Conservation (phyloP, 805 yeast genomes). For the Zygoascus bituminiphila region DNA sequence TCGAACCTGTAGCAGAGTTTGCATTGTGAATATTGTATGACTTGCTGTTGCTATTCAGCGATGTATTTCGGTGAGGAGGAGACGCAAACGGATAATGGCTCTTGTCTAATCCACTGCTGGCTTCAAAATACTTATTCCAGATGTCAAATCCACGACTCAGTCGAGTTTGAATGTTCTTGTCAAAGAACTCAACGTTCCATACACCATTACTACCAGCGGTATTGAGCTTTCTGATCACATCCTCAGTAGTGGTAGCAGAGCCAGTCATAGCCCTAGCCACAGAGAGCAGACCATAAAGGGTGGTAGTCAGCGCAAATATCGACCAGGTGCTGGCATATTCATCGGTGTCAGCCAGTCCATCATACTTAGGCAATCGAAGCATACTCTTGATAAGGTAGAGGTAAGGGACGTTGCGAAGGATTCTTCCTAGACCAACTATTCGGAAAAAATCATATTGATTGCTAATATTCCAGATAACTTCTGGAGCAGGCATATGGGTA, state of each 20-base stretch:
- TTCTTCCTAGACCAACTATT: conserved; percentile 19
- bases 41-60: neutral
- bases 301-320: conserved; percentile 17
- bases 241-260: conserved; percentile 5
- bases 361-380: conserved; percentile 25
- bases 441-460: conserved; percentile 21
- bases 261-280: conserved; percentile 18
- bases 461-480: conserved; percentile 24
- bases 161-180: conserved; percentile 22
- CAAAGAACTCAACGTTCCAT: conserved; percentile 16
- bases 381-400: conserved; percentile 26
- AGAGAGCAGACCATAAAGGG: conserved; percentile 25
- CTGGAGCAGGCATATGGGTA: conserved; percentile 25
- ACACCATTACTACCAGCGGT: conserved; percentile 2
- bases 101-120: conserved; percentile 20
- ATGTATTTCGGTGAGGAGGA: neutral
- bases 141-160: conserved; percentile 26
- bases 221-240: conserved; percentile 5
- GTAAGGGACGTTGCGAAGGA: conserved; percentile 23
- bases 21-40: neutral
- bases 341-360: conserved; percentile 4
- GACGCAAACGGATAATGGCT: conserved; percentile 20
- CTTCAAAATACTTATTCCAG: conserved; percentile 25
- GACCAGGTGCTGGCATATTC: conserved; percentile 10
- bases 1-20: neutral